Conservation (phyloP, 179 eudicot species). For the Nepenthes alata region DNA sequence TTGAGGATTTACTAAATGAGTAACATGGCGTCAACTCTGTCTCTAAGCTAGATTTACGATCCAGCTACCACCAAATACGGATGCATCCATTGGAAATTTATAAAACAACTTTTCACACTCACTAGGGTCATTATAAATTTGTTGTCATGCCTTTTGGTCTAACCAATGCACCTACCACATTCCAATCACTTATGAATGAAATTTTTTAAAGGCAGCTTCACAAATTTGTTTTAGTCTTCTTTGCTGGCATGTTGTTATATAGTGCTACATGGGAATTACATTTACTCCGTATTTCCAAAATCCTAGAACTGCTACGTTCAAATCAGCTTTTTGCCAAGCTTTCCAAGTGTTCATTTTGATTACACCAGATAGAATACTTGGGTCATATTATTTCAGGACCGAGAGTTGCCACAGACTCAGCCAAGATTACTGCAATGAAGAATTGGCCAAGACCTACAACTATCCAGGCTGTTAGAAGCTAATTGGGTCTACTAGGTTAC, state of each 20-base stretch:
- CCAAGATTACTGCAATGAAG: not conserved
- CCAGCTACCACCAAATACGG: not conserved
- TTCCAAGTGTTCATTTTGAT: not conserved
- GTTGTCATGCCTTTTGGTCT: constrained; percentile 1
- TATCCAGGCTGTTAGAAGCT: not conserved
- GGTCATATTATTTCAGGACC: not conserved
- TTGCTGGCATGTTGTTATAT: not conserved
- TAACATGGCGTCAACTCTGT: not conserved
- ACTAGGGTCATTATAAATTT: not conserved
- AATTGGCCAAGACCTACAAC: not conserved
- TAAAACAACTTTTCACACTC: not conserved
- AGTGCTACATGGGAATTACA: not conserved
- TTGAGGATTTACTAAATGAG: not conserved
- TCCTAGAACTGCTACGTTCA: not conserved
- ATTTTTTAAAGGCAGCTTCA: not conserved
- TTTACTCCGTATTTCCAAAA: not conserved
- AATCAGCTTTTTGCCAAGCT: not conserved
- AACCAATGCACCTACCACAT: not conserved
- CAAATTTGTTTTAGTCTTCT: not conserved
- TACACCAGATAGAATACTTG: not conserved
- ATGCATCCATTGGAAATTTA: not conserved
- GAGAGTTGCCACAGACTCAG: not conserved
- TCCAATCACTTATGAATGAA: not conserved
- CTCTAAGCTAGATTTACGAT: not conserved
- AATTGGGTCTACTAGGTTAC: not conserved